Evolutionary conservation across 257 asterid genomes (phyloP), one percentile per base, ranked within the genome.

Genomic region (Rauvolfia tetraphylla): DNA sequence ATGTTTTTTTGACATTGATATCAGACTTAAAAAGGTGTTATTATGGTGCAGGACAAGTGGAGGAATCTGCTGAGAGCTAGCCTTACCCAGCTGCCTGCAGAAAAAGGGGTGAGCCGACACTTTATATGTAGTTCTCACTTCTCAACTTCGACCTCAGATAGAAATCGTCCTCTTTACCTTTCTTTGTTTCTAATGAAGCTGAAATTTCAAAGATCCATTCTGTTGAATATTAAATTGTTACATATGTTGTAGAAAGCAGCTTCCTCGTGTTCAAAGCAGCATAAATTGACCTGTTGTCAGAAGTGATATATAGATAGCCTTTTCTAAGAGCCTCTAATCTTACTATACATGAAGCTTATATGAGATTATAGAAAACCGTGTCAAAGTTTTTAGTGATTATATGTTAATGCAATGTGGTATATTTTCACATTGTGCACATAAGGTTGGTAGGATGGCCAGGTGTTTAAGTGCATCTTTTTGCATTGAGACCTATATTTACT

Each of bases 11-110:
- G 38, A 73, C 58, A 18, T 6, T 31, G 29, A 14, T 29, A 1
- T 69, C 23, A 39, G 58, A 44, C 76, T 38, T 29, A 69, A 58
- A 23, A 27, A 61, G 22, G 18, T n/a, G 27, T 77, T 27, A 65
- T 77, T 36, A 9, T 79, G 78, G 54, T 83, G 75, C 91, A 95
- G 98, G 98, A 95, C 83, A 92, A 95, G 85, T 95, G 98, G 98
- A 88, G 98, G 85, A 95, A 95, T 89, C 93, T 95, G 79, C 89
- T 95, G 76, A 89, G 88, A 86, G 98, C 98, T 80, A 95, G 97
- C 76, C 80, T 87, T 85, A 87, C 90, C 29, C 97, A 95, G 75
- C 81, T 85, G 80, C 90, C 96, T 27, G 85, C 90, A 29, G 93
- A 87, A 86, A 84, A 84, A 42, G 90, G 90, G 95, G 98, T 90